Evolutionary conservation across 306 rosid species (phyloP).

Genomic region (Prunus armeniaca): DNA sequence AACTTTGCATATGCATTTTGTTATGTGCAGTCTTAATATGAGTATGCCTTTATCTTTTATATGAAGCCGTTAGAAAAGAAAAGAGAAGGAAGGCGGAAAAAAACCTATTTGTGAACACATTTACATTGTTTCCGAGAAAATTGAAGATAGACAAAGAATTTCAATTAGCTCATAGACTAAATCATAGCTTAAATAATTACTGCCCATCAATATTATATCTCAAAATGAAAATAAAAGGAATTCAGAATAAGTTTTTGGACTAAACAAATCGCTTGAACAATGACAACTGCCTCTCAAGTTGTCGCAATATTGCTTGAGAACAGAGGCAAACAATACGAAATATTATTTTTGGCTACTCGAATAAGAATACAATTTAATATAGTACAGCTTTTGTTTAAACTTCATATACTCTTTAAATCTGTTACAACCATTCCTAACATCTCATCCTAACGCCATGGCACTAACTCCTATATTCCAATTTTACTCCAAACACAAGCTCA

Average conservation of each 20-base stretch:
- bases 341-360: not conserved
- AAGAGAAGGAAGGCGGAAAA: too few relatives aligned
- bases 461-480: not conserved
- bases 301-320: not conserved
- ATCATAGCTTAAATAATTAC: not conserved
- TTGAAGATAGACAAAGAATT: not conserved
- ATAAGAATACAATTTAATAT: not conserved
- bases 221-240: not conserved
- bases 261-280: not conserved
- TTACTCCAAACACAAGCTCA: not conserved
- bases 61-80: not conserved
- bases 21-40: not conserved
- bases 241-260: not conserved
- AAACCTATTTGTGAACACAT: not conserved
- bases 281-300: not conserved
- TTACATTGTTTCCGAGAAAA: not conserved
- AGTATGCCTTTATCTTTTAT: not conserved
- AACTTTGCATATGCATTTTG: constrained; percentile 3
- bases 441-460: not conserved
- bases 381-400: not conserved
- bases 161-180: not conserved
- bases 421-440: not conserved
- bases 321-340: not conserved
- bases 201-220: not conserved
- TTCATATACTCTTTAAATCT: not conserved